Conservation (phyloP, 768 basidiomycete species). For the Mrakia blollopis region DNA sequence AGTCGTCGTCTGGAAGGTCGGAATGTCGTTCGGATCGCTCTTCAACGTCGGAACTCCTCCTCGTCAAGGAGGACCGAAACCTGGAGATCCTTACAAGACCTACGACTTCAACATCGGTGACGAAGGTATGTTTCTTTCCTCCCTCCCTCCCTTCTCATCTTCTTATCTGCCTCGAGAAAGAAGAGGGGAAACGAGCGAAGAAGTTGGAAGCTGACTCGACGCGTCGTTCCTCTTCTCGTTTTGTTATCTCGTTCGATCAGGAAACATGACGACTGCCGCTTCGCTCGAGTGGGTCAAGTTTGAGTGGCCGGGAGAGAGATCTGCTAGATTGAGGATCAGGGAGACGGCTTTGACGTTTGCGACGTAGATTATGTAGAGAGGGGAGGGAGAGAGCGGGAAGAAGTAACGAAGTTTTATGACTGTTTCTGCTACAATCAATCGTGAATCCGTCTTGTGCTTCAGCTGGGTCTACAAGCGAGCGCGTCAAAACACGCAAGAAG, state of each 20-base stretch:
- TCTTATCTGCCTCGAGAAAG: background rate
- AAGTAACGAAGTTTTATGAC: too few species aligned
- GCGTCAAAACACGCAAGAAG: too few species aligned
- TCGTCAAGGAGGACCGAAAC: slow-evolving; percentile 65
- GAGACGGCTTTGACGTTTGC: slow-evolving; percentile 82
- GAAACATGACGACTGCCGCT: slow-evolving; percentile 57
- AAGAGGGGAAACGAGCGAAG: background rate
- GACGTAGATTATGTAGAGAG: slow-evolving; percentile 47
- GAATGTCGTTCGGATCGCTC: slow-evolving; percentile 78
- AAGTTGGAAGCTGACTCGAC: background rate
- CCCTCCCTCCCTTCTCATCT: background rate
- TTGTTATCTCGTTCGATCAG: slow-evolving; percentile 45
- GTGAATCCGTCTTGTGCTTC: too few species aligned
- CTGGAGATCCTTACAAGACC: slow-evolving; percentile 81
- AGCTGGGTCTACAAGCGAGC: too few species aligned
- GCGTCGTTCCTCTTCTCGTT: background rate
- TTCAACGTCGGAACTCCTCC: slow-evolving; percentile 86
- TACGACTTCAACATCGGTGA: slow-evolving; percentile 77
- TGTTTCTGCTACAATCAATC: too few species aligned
- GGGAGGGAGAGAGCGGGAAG: too few species aligned
- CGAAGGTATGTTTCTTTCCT: slow-evolving; percentile 56
- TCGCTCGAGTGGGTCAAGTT: slow-evolving; percentile 69
- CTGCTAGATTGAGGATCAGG: slow-evolving; percentile 73
- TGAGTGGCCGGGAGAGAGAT: slow-evolving; percentile 79
- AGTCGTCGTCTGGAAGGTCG: slow-evolving; percentile 94